Evolutionary conservation across 2,329 filamentous ascomycete species (phyloP), one percentile per base, ranked within the genome.

Genomic region (Sporothrix variecibatus): DNA sequence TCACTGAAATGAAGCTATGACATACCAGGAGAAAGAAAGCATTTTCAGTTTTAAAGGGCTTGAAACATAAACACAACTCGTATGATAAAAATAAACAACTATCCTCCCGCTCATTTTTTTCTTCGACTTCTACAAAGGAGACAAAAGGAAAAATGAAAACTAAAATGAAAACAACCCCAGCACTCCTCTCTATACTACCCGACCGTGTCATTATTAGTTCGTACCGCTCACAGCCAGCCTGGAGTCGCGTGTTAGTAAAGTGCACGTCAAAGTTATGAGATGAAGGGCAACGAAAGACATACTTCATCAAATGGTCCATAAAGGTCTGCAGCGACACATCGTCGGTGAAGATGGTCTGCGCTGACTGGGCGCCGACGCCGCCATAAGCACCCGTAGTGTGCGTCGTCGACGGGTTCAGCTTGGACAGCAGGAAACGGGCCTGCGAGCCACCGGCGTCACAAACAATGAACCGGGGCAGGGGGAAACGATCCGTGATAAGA

Each of bases 221-320:
- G 89, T 91, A 73, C 89, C 89, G 76, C 89, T 91, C 20, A 91
- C 89, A 72, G 89, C 89, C 81, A 91, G 83, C 79, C 88, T 87
- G 69, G 12, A 6, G 31, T 15, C 8, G 34, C 34, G 9, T 71
- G 64, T 74, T 65, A 73, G 67, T 26, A 67, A 8, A 34, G 65
- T 58, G 51, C 23, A 20, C 12, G 34, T 23, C 8, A 17, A 6
- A 5, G 31, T 17, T 65, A 20, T 40, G 1, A 23, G 17, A 34
- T 49, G 23, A 2, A 72, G 28, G 72, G 11, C 75, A 40, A 46
- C 17, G 60, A 17, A 17, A 43, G 38, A 87, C 92, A 84, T 87
- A 95, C 94, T 99, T 99, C 96, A 99, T 99, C 82, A 99, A 86
- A 84, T 98, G 95, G 80, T 99, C 96, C 96, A 99, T 99, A 82